A percentile compares a stretch with the other conserved stretches of the same genome.
These are phyloP conservation scores for Neotropicomus parvogracilis DNA, from an alignment of 1,284 basidiomycete species.

Conservation along the genomic window DNA sequence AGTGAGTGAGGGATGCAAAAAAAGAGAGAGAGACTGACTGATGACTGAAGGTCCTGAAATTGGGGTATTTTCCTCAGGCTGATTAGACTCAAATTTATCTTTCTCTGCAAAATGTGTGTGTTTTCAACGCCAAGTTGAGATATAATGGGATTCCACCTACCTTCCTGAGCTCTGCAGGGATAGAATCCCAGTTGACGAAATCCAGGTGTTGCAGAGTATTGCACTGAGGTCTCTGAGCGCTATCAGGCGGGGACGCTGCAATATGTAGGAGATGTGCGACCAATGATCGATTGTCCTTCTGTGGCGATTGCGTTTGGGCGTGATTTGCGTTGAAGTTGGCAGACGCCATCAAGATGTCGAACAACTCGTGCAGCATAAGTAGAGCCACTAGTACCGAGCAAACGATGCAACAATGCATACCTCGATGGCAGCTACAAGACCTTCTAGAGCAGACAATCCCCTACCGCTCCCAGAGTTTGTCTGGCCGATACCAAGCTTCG, in stretches of 20 bases:
- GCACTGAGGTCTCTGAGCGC: conserved; percentile 49
- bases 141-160: conserved; percentile 23
- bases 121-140: background rate
- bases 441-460: conserved; percentile 70
- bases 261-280: conserved; percentile 60
- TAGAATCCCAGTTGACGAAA: conserved; percentile 57
- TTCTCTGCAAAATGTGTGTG: conserved; percentile 42
- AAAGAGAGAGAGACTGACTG: conserved; percentile 37
- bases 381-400: background rate
- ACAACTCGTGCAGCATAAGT: conserved; percentile 20
- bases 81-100: conserved; percentile 57
- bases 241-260: conserved; percentile 54
- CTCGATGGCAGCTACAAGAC: conserved; percentile 67
- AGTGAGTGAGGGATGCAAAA: background rate
- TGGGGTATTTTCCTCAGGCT: conserved; percentile 44
- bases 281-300: conserved; percentile 33
- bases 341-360: conserved; percentile 31
- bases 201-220: conserved; percentile 55
- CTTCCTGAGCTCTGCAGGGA: conserved; percentile 62
- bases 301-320: conserved; percentile 21
- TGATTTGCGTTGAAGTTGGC: conserved; percentile 13
- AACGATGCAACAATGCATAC: conserved; percentile 37
- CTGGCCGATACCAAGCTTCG: conserved; percentile 52
- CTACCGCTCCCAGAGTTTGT: conserved; percentile 45
- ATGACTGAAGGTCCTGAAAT: conserved; percentile 50